These are phyloP conservation scores for Bruguiera gymnorhiza DNA, from an alignment of 345 rosid genomes.

Conservation along the genomic window DNA sequence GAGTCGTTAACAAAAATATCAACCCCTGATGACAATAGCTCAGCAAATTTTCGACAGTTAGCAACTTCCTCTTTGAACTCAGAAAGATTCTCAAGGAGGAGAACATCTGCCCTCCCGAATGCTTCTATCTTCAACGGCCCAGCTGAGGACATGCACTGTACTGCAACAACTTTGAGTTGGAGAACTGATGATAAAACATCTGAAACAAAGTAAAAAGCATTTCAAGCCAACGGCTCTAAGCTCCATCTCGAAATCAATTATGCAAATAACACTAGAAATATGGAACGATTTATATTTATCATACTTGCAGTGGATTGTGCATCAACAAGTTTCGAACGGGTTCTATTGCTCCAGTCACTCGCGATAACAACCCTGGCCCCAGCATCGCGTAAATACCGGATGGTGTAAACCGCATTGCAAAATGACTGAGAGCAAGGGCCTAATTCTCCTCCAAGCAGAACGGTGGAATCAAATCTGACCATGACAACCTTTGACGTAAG, in stretches of 20 bases:
- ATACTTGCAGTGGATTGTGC: constrained; percentile 49
- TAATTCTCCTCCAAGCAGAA: constrained; percentile 39
- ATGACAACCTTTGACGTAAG: constrained; percentile 57
- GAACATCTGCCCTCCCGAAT: constrained; percentile 29
- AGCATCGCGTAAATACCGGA: constrained; percentile 43
- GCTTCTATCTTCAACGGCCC: constrained; percentile 29
- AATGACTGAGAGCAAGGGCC: constrained; percentile 31
- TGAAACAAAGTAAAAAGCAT: constrained; percentile 24
- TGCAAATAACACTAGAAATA: background rate
- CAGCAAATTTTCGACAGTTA: constrained; percentile 47
- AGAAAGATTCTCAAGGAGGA: constrained; percentile 57
- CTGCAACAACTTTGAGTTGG: constrained; percentile 35
- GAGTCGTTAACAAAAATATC: constrained; percentile 70
- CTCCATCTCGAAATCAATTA: background rate
- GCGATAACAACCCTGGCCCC: constrained; percentile 53
- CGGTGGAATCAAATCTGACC: constrained; percentile 60
- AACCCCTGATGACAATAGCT: constrained; percentile 48
- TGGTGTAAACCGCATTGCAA: constrained; percentile 41
- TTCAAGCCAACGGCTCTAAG: background rate
- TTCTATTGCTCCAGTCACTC: constrained; percentile 47
- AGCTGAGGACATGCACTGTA: constrained; percentile 25
- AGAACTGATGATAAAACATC: constrained; percentile 46
- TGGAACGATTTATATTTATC: constrained; percentile 5
- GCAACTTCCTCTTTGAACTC: constrained; percentile 55
- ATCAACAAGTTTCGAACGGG: constrained; percentile 27